Base-by-base conservation (phyloP, 1,139 yeast species). In the Wickerhamiella pararugosa region DNA sequence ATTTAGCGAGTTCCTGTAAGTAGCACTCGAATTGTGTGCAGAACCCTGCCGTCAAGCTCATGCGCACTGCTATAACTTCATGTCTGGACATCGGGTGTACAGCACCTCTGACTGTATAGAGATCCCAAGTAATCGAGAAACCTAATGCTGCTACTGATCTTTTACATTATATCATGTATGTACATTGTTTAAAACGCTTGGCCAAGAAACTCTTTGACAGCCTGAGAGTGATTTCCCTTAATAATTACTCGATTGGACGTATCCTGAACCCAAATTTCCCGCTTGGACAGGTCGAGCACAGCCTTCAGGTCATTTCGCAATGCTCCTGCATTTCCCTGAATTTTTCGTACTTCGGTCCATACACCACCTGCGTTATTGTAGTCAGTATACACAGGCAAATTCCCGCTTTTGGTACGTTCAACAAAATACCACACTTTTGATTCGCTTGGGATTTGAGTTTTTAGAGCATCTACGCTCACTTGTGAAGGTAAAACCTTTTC, bases 321-420 rank as follows among this genome's bases (percentile, higher is more conserved):
- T 37, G 54, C 56, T 4, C 57, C 49, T 11, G 50, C 55, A 40
- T 55, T 54, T 34, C 65, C 65, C 30, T 52, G 47, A 40, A 61
- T 49, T 34, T 51, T 51, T 32, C 63, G 52, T 21, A 60, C 51
- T 38, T 60, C 52, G 1, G 64, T 60, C 49, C 60, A 57, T 25
- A 54, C 52, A 32, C 52, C 53, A n/a, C 60, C 60, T 40, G 59
- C 58, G 30, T 51, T 53, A 39, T 54, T 53, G 44, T 50, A 49
- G 40, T 60, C 62, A 9, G 54, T 50, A 47, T 61, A 61, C 1
- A 61, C 61, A 5, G 65, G 65, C 30, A 60, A 51, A 42, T 55
- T 53, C 26, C 61, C 60, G n/a, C 53, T 50, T 29, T 60, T 47
- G 1, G 62, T 50, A 25, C 63, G 53, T 26, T 51, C 47, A 10